phyloP scores from a whole-genome alignment of 805 yeast genomes.

The Saturnispora bothae region DNA sequence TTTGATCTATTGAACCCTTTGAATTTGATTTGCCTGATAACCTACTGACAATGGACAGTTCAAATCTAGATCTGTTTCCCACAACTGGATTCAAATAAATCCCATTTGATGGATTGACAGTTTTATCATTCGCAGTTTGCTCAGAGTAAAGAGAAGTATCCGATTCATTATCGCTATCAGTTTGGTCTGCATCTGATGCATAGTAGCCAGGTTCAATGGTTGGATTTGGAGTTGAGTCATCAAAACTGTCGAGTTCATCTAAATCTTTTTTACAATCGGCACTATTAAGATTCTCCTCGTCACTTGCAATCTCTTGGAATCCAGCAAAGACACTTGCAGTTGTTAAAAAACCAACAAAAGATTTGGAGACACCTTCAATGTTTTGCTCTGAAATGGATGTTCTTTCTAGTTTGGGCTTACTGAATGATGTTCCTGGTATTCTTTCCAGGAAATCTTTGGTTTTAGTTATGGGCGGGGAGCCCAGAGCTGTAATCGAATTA shows the following conservation, averaged over 20 bases:
- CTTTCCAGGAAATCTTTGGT: background rate
- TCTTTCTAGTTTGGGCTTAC: too few relatives aligned
- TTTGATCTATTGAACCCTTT: slow-evolving; percentile 12
- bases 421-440: background rate
- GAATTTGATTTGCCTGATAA: slow-evolving; percentile 15
- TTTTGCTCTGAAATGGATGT: slow-evolving; percentile 9
- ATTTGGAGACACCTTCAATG: slow-evolving; percentile 35
- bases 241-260: slow-evolving; percentile 8
- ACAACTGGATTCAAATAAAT: too few relatives aligned
- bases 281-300: slow-evolving; percentile 17
- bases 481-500: background rate
- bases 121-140: background rate
- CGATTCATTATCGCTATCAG: background rate
- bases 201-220: background rate
- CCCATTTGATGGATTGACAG: background rate
- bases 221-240: background rate
- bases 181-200: slow-evolving; percentile 2
- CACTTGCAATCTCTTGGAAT: slow-evolving; percentile 25
- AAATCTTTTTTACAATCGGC: background rate
- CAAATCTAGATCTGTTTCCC: slow-evolving; percentile 21
- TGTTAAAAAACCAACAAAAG: slow-evolving; percentile 45
- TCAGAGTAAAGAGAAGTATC: background rate
- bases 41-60: slow-evolving; percentile 24
- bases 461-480: background rate
- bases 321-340: slow-evolving; percentile 46